A percentile compares a stretch with the other conserved stretches of the same genome.
Evolutionary conservation across 805 yeast genomes (phyloP).

Genomic region (Nakazawaea wyomingensis): DNA sequence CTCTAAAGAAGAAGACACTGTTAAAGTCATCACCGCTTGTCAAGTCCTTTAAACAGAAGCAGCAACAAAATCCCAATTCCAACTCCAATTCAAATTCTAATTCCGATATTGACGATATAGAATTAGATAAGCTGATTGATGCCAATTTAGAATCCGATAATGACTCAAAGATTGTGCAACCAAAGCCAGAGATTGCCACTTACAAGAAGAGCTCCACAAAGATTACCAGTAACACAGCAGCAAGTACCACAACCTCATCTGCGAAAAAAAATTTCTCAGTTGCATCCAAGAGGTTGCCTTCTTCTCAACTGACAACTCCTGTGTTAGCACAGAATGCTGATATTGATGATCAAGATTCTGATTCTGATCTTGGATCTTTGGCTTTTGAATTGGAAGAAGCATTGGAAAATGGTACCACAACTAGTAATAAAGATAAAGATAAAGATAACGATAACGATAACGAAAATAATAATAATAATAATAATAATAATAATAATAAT

Average conservation of each 20-base stretch:
- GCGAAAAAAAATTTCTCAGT: too few species aligned
- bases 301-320: conserved; percentile 3
- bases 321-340: neutral
- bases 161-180: conserved; percentile 16
- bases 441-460: too few species aligned
- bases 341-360: conserved; percentile 11
- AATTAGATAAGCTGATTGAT: conserved; percentile 3
- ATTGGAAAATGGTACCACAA: conserved; percentile 8
- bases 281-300: conserved; percentile 9
- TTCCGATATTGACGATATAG: conserved; percentile 5
- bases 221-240: too few species aligned
- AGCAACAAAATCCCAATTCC: neutral
- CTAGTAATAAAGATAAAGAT: neutral
- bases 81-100: conserved; percentile 3
- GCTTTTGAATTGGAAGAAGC: conserved; percentile 22
- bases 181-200: conserved; percentile 19
- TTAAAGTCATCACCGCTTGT: conserved; percentile 4
- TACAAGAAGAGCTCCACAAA: too few species aligned
- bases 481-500: too few species aligned
- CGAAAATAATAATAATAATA: neutral
- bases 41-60: neutral
- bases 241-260: too few species aligned
- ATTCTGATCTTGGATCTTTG: conserved; percentile 20
- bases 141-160: conserved; percentile 11
- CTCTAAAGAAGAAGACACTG: neutral